Base-by-base conservation (phyloP, 306 rosid species). In the Crotalaria pallida region DNA sequence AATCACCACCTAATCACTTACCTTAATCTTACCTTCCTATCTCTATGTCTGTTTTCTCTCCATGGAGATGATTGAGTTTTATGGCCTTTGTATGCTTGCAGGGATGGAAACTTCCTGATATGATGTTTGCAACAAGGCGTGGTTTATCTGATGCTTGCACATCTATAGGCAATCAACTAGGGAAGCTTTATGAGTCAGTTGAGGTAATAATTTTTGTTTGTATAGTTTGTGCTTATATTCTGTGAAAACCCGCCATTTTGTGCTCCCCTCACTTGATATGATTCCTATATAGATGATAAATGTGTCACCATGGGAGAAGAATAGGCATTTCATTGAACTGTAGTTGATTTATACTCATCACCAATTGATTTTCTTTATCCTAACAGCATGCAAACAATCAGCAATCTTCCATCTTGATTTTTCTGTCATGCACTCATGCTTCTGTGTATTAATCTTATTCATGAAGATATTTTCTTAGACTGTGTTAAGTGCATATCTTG, bases 51-150 rank as follows among this genome's bases (percentile, higher is more conserved):
- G 10, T 44, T 50, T 49, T 77, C 41, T 50, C 50, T 78, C 43
- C 22, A 13, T 11, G 13, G 6, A 64, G 44, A 15, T 61, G 12
- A 31, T 10, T 22, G 12, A 40, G 67, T 74, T 77, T 48, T 67
- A 55, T 63, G 48, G 50, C 65, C 60, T 64, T 74, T 64, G 22
- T 79, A 40, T 77, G 51, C 71, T 80, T 79, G 38, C 82, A 95
- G 99, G 99, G 99, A 11, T 91, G 97, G 99, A 84, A 76, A 81
- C 96, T 95, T 76, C 96, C 97, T 31, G 88, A 86, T 78, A 57
- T 95, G 88, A 95, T 91, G 99, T 87, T 95, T 87, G 99, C 97
- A 34, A 87, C 99, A 18, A 86, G 80, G 82, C 93, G 96, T 62
- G 77, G 97, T 79, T 78, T 95, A 74, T 82, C 92, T 18, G 96